Evolutionary conservation across 2,329 filamentous ascomycete species (phyloP).

Genomic region (Exophiala phaeomuriformis): DNA sequence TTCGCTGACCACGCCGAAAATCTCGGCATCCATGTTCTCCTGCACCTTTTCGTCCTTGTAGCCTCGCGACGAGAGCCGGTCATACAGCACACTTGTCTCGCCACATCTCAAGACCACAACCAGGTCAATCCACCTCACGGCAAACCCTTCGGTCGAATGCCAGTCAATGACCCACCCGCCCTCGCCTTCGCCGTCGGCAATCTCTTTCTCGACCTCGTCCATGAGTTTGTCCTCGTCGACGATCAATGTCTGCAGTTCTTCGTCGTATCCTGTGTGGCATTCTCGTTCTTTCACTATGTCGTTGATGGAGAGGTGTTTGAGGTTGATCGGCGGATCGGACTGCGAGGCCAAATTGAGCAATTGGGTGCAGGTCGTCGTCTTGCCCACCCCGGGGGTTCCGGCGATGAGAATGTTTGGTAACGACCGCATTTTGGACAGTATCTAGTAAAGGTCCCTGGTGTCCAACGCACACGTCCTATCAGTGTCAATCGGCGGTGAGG

Average conservation of each 20-base stretch:
- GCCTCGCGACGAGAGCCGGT: conserved; percentile 65
- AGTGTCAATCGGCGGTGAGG: too few species aligned
- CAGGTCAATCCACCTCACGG: conserved; percentile 86
- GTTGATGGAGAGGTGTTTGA: conserved; percentile 83
- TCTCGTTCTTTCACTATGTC: conserved; percentile 80
- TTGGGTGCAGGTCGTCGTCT: conserved; percentile 83
- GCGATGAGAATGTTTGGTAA: conserved; percentile 87
- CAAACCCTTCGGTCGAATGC: conserved; percentile 96
- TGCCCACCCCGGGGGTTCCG: conserved; percentile 90
- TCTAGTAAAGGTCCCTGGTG: not conserved
- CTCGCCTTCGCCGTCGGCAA: conserved; percentile 43
- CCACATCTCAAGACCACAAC: conserved; percentile 79
- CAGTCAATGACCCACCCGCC: conserved; percentile 92
- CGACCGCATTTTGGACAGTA: conserved; percentile 16
- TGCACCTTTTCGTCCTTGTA: conserved; percentile 84
- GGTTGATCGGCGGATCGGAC: conserved; percentile 56
- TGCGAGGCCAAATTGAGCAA: conserved; percentile 38
- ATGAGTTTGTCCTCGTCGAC: conserved; percentile 96
- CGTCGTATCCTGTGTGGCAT: conserved; percentile 82
- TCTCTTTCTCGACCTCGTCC: conserved; percentile 78
- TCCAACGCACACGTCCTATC: not conserved
- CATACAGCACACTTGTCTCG: conserved; percentile 72
- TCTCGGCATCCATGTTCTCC: conserved; percentile 94
- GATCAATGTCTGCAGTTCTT: conserved; percentile 78
- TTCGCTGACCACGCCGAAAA: conserved; percentile 88